Conservation (phyloP, 305 asterid species). For the Fraxinus paxiana region DNA sequence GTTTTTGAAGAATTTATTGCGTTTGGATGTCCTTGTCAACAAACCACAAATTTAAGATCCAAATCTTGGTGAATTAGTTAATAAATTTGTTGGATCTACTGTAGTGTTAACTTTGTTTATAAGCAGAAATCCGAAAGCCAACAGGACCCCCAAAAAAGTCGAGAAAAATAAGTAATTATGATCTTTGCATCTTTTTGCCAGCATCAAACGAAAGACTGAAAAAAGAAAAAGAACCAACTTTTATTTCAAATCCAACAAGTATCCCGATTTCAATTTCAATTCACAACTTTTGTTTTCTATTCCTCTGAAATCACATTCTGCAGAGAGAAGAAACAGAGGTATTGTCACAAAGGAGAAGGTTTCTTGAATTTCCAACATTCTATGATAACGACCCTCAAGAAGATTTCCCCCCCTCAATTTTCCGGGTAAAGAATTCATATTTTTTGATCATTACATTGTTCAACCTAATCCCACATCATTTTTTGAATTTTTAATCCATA, state of each 20-base stretch:
- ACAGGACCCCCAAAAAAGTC: conserved; percentile 5
- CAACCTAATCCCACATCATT: conserved; percentile 46
- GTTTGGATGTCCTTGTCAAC: conserved; percentile 31
- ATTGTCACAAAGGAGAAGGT: conserved; percentile 18
- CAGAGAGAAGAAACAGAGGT: conserved; percentile 36
- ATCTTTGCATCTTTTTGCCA: conserved; percentile 29
- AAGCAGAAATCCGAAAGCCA: conserved; percentile 24
- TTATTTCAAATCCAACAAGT: conserved; percentile 17
- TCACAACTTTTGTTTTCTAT: conserved; percentile 27
- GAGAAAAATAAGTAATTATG: background rate
- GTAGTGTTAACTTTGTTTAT: conserved; percentile 31
- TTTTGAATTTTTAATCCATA: conserved; percentile 25
- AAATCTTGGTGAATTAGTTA: conserved; percentile 13
- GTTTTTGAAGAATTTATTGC: conserved; percentile 18
- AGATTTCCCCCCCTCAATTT: conserved; percentile 11
- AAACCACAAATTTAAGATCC: conserved; percentile 18
- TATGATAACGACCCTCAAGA: conserved; percentile 34
- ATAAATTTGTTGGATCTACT: conserved; percentile 33
- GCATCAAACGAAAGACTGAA: conserved; percentile 36
- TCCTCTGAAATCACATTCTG: conserved; percentile 25
- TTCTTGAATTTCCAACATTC: conserved; percentile 35
- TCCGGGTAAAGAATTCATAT: conserved; percentile 28
- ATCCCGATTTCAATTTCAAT: background rate
- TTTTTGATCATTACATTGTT: conserved; percentile 32
- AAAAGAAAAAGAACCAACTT: conserved; percentile 37